phyloP scores from a whole-genome alignment of 108 stramenopile species.

The Cyclotella cryptica region DNA sequence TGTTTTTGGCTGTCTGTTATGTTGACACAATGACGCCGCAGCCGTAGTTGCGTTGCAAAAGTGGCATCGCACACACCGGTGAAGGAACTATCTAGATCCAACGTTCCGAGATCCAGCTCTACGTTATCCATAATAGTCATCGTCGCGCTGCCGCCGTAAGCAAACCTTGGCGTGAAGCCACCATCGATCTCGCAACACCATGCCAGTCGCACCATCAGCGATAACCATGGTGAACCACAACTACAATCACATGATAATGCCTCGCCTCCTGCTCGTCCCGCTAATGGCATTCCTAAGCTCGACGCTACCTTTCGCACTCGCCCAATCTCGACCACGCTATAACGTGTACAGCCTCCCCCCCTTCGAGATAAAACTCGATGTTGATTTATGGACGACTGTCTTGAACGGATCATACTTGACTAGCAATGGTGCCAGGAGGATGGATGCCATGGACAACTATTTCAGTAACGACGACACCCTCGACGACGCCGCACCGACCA shows the following conservation, averaged over 20 bases:
- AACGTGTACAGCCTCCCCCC: constrained; percentile 36
- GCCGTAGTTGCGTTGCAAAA: no score
- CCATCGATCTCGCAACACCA: no score
- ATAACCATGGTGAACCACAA: background rate
- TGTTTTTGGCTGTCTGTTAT: no score
- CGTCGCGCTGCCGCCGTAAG: no score
- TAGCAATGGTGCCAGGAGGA: background rate
- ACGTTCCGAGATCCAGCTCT: no score
- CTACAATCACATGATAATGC: background rate
- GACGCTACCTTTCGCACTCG: background rate
- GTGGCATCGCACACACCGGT: no score
- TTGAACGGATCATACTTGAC: constrained; percentile 1
- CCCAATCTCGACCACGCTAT: constrained; percentile 5
- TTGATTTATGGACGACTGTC: constrained; percentile 31
- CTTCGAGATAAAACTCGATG: constrained; percentile 27
- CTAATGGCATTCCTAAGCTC: background rate
- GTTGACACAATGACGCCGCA: no score
- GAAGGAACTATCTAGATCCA: no score
- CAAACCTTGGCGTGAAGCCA: no score
- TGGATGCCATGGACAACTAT: background rate
- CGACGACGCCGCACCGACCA: background rate
- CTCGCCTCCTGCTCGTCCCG: no score
- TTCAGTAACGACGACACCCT: background rate
- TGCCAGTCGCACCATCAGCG: background rate
- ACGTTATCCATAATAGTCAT: no score